Evolutionary conservation across 2,329 filamentous ascomycete species (phyloP).

Genomic region (Neonectria ditissima): DNA sequence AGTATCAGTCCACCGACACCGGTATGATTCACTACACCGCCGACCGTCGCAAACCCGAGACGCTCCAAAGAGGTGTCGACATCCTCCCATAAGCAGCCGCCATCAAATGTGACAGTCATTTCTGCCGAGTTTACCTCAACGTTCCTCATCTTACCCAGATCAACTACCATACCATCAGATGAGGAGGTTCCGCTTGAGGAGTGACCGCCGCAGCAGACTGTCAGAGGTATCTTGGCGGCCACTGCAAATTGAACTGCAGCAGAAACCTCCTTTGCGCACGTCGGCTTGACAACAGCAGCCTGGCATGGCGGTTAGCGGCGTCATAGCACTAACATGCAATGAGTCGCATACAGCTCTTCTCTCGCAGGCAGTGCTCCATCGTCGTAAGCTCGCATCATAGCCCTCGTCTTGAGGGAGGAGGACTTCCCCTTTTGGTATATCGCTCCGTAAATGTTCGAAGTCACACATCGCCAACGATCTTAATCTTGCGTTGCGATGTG

Average conservation of each 20-base stretch:
- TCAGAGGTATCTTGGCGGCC: constrained; percentile 57
- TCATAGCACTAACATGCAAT: not conserved
- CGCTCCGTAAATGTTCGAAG: constrained; percentile 31
- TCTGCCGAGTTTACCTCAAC: constrained; percentile 59
- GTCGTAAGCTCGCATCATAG: constrained; percentile 48
- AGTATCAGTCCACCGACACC: constrained; percentile 69
- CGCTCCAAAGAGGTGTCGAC: constrained; percentile 63
- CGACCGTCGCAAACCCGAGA: constrained; percentile 67
- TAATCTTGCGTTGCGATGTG: not conserved
- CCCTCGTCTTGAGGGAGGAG: constrained; percentile 47
- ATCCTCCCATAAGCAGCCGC: constrained; percentile 65
- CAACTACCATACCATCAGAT: constrained; percentile 65
- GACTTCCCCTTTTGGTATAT: constrained; percentile 36
- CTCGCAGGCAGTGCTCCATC: constrained; percentile 52
- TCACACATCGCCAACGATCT: constrained; percentile 30
- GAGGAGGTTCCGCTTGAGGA: constrained; percentile 63
- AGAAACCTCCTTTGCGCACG: constrained; percentile 50
- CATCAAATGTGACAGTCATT: constrained; percentile 60
- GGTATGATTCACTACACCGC: constrained; percentile 72
- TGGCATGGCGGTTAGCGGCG: constrained; percentile 12
- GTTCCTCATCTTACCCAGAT: constrained; percentile 62
- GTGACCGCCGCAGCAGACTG: constrained; percentile 67
- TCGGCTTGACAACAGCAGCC: constrained; percentile 58
- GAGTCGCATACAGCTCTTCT: constrained; percentile 47
- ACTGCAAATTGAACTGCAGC: constrained; percentile 39